Base-by-base conservation (phyloP, 2,329 filamentous ascomycete genomes). In the Aspergillus hortae region DNA sequence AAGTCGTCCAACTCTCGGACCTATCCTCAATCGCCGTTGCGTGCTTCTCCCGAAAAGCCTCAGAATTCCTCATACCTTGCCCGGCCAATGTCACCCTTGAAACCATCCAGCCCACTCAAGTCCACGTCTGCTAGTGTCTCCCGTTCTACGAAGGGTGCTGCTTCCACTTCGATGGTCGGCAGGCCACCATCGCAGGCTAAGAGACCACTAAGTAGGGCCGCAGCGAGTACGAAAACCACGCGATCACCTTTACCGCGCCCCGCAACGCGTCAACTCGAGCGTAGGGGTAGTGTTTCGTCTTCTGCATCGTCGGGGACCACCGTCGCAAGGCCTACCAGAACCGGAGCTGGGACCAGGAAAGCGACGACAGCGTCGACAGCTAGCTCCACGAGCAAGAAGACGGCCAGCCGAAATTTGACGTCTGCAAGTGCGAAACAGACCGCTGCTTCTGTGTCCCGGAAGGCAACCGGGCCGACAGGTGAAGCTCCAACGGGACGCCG, bases 1-100 rank as follows among this genome's bases (percentile, higher is more conserved):
- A 87, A 89, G 48, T 92, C 89, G 0, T 86, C 87, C 53, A 95
- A 95, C 66, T 88, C 88, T 5, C 84, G 89, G 47, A 79, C 88
- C 14, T 75, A 82, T 19, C 82, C 82, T 17, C 81, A 83, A 45
- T 82, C 80, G 1, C 80, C 80, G 1, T 63, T 80, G 51, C 73
- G 74, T 69, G 58, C 65, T 10, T 72, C 72, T 4, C 69, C 72
- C 14, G 67, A 78, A 63, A 69, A 72, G 52, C 54, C 65, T 4
- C 69, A 76, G 19, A 68, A 75, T 6, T 86, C 87, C 64, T 77
- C 81, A 3, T 77, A 79, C 51, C 75, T 85, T 36, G 76, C 81
- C 2, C 80, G 82, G 21, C 80, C 84, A 21, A 74, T 78, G 14
- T 87, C 86, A 21, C 84, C 86, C 1, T 63, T 82, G n/a, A 88